Percentiles rank a stretch among this genome's conserved stretches.
phyloP scores from a whole-genome alignment of 2,329 filamentous ascomycete genomes.

The Neoscytalidium dimidiatum region DNA sequence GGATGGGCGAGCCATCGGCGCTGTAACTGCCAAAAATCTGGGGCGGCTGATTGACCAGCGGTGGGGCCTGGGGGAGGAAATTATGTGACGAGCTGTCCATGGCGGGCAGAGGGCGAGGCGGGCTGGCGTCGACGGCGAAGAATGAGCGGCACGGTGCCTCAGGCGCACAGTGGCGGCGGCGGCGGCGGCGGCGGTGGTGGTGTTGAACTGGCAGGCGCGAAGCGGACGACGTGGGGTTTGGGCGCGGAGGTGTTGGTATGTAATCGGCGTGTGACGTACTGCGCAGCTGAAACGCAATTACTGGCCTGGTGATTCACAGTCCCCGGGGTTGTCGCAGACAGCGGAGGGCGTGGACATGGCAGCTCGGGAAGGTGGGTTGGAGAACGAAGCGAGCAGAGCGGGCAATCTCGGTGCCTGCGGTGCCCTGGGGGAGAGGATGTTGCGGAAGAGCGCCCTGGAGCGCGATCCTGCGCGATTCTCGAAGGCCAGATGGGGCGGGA shows the following conservation, averaged over 20 bases:
- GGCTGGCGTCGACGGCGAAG: neutral
- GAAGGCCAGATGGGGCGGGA: neutral
- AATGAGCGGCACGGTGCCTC: neutral
- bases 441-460: neutral
- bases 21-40: constrained; percentile 42
- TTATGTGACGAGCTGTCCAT: constrained; percentile 33
- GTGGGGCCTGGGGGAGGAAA: constrained; percentile 32
- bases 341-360: constrained; percentile 23
- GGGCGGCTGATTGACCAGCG: constrained; percentile 41
- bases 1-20: constrained; percentile 39
- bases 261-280: constrained; percentile 29
- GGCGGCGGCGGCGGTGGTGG: too few species aligned
- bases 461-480: constrained; percentile 15
- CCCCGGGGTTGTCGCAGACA: constrained; percentile 24
- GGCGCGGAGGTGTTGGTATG: constrained; percentile 22
- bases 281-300: constrained; percentile 6
- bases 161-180: constrained; percentile 13
- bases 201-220: constrained; percentile 17
- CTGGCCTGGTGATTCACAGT: constrained; percentile 16
- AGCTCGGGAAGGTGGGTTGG: constrained; percentile 33
- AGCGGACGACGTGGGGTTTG: constrained; percentile 22
- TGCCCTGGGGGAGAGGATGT: constrained; percentile 23
- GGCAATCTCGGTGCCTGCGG: constrained; percentile 5
- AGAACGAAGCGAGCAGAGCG: constrained; percentile 22
- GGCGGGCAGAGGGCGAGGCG: constrained; percentile 19